Evolutionary conservation across 768 basidiomycete genomes (phyloP).

Genomic region (Suillus discolor): DNA sequence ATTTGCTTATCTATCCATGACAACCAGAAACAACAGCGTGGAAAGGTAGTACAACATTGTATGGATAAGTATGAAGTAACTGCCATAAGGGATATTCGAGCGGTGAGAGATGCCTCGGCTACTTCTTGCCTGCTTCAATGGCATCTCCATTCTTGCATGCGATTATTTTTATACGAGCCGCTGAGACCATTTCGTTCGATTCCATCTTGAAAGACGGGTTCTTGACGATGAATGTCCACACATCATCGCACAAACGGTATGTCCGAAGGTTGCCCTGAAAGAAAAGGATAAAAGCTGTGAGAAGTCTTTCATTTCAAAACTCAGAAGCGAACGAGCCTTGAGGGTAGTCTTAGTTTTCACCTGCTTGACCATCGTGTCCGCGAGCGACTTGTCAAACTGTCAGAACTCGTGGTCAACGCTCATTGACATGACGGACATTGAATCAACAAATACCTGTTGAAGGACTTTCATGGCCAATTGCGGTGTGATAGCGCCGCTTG

Average conservation of each 20-base stretch:
- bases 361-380: conserved; percentile 89
- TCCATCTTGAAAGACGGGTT: conserved; percentile 97
- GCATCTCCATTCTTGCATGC: conserved; percentile 97
- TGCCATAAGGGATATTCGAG: background rate
- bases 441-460: conserved; percentile 68
- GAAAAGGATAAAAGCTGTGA: conserved; percentile 10
- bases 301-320: conserved; percentile 6
- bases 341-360: conserved; percentile 95
- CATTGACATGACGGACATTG: conserved; percentile 5
- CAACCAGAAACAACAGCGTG: conserved; percentile 3
- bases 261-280: conserved; percentile 85
- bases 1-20: conserved; percentile 4
- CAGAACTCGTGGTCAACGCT: conserved; percentile 2
- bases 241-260: conserved; percentile 92
- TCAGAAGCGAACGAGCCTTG: conserved; percentile 56
- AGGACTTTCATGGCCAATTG: conserved; percentile 99
- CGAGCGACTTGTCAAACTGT: conserved; percentile 95
- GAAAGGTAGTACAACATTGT: conserved; percentile 28
- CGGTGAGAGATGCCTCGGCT: background rate
- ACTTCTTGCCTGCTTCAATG: conserved; percentile 78
- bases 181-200: conserved; percentile 72
- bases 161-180: conserved; percentile 92
- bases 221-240: conserved; percentile 98
- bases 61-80: conserved; percentile 23
- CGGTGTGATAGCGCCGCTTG: conserved; percentile 93